Evolutionary conservation across 495 filamentous ascomycete genomes (phyloP).

Genomic region (Xylaria telfairii): DNA sequence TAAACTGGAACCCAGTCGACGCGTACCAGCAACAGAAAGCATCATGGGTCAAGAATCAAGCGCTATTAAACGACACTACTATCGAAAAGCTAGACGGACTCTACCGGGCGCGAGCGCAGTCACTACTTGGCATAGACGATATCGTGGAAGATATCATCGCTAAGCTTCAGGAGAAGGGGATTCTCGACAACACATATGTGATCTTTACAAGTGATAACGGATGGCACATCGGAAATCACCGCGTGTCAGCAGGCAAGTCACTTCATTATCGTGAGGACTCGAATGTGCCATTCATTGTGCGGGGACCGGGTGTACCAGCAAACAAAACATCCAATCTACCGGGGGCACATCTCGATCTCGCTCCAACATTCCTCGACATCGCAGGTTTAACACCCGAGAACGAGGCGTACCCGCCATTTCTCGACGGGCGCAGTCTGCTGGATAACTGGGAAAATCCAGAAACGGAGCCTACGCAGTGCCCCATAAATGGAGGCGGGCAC

Average conservation of each 20-base stretch:
- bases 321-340: slow-evolving; percentile 23
- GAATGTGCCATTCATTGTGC: slow-evolving; percentile 61
- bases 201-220: slow-evolving; percentile 68
- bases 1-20: slow-evolving; percentile 44
- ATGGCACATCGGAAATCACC: slow-evolving; percentile 67
- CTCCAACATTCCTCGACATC: slow-evolving; percentile 29
- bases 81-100: slow-evolving; percentile 35
- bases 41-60: slow-evolving; percentile 57
- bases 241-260: slow-evolving; percentile 62
- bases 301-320: slow-evolving; percentile 53
- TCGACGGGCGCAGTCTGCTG: slow-evolving; percentile 31
- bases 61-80: slow-evolving; percentile 54
- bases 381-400: slow-evolving; percentile 9
- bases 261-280: slow-evolving; percentile 65
- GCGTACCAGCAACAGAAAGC: slow-evolving; percentile 45
- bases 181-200: slow-evolving; percentile 61
- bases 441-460: slow-evolving; percentile 26
- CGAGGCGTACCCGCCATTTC: slow-evolving; percentile 17
- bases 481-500: slow-evolving; percentile 17
- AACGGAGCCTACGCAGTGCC: slow-evolving; percentile 30
- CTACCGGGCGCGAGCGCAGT: slow-evolving; percentile 60
- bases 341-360: slow-evolving; percentile 29
- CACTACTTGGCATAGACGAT: slow-evolving; percentile 64
- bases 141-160: slow-evolving; percentile 58
- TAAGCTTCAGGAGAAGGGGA: slow-evolving; percentile 51